Conservation (phyloP, 2,329 filamentous ascomycete species). For the Trichoderma afroharzianum region DNA sequence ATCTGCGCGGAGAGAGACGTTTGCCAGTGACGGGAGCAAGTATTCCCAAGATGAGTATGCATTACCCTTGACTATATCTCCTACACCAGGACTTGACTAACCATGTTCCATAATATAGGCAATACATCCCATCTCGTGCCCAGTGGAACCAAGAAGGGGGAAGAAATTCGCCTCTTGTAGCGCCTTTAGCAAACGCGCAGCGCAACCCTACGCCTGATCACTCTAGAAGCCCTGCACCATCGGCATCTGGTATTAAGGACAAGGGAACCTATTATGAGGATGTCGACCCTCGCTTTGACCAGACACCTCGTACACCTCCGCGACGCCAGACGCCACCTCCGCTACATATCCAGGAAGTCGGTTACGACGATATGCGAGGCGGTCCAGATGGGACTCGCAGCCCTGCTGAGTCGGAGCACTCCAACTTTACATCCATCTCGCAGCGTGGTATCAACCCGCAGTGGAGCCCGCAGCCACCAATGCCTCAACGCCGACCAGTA, state of each 20-base stretch:
- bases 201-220: conserved; percentile 33
- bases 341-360: conserved; percentile 30
- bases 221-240: conserved; percentile 32
- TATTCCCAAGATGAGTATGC: conserved; percentile 71
- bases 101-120: conserved; percentile 26
- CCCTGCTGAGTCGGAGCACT: conserved; percentile 73
- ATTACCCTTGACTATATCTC: too few relatives aligned
- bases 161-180: conserved; percentile 42
- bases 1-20: conserved; percentile 42
- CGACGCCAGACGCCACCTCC: conserved; percentile 20
- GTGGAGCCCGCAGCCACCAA: conserved; percentile 62
- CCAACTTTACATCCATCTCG: conserved; percentile 85
- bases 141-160: conserved; percentile 48
- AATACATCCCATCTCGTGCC: conserved; percentile 55
- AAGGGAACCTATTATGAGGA: conserved; percentile 79
- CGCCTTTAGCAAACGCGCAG: conserved; percentile 43
- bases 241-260: conserved; percentile 28
- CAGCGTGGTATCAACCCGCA: conserved; percentile 85
- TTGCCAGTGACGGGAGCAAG: conserved; percentile 64
- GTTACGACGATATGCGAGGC: conserved; percentile 61
- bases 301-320: conserved; percentile 26
- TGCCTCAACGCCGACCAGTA: conserved; percentile 42
- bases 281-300: conserved; percentile 76
- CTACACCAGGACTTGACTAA: not conserved
- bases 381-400: conserved; percentile 56